A percentile compares a stretch with the other conserved stretches of the same genome.
Evolutionary conservation across 495 filamentous ascomycete species (phyloP).

Genomic region (Penicillium desertorum): DNA sequence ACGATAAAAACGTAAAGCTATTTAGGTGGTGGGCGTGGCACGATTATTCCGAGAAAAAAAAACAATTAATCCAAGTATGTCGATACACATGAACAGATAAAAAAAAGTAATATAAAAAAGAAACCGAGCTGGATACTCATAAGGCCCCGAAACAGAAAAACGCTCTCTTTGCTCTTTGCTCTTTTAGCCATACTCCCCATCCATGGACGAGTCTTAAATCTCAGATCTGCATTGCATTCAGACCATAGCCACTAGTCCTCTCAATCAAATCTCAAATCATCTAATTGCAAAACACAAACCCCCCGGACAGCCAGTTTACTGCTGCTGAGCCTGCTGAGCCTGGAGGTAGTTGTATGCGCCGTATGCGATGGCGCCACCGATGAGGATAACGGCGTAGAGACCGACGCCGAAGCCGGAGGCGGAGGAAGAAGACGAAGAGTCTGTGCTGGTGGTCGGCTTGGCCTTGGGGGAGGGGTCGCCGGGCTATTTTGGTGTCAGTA

Average conservation of each 20-base stretch:
- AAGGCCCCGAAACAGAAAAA: constrained; percentile 6
- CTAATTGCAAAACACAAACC: background rate
- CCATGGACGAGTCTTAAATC: background rate
- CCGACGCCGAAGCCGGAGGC: constrained; percentile 66
- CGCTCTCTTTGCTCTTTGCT: constrained; percentile 14
- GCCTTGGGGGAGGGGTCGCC: constrained; percentile 79
- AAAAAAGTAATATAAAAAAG: background rate
- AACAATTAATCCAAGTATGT: background rate
- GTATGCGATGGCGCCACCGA: constrained; percentile 77
- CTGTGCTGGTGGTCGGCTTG: constrained; percentile 52
- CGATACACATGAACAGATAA: constrained; percentile 4
- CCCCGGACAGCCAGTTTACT: constrained; percentile 15
- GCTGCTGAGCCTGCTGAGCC: constrained; percentile 44
- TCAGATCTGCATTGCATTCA: constrained; percentile 2
- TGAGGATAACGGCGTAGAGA: constrained; percentile 76
- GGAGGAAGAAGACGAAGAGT: constrained; percentile 46
- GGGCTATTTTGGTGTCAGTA: constrained; percentile 51
- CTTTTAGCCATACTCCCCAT: constrained; percentile 10
- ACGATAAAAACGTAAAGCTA: too few relatives aligned
- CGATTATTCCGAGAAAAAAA: background rate
- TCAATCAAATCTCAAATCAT: background rate
- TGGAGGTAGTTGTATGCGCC: constrained; percentile 86
- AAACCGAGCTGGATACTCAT: background rate
- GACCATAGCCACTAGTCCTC: background rate
- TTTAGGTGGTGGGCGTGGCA: too few relatives aligned